Conservation (phyloP, 495 filamentous ascomycete species). For the Neurospora sp. region DNA sequence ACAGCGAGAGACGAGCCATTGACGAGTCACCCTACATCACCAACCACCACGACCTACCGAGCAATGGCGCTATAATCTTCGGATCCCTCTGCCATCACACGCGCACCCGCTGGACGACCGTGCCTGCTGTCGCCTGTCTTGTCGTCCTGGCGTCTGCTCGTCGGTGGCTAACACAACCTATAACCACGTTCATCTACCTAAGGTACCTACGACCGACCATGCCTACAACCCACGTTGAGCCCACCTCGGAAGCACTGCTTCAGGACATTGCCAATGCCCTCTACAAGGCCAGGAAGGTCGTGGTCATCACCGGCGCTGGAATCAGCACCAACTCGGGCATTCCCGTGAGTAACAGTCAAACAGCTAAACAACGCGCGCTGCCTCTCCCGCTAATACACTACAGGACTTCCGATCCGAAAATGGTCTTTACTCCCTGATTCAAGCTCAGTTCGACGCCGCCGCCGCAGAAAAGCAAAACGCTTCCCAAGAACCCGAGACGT, state of each 20-base stretch:
- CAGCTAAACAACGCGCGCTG: background rate
- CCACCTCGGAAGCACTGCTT: conserved; percentile 39
- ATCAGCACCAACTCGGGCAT: conserved; percentile 68
- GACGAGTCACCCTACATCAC: background rate
- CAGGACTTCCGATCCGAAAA: conserved; percentile 64
- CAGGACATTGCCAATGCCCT: conserved; percentile 52
- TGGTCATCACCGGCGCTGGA: conserved; percentile 60
- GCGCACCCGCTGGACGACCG: background rate
- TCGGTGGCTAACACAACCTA: background rate
- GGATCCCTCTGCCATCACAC: background rate
- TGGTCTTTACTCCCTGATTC: conserved; percentile 58
- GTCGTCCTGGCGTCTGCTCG: background rate
- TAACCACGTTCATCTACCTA: background rate
- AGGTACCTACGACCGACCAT: conserved; percentile 21
- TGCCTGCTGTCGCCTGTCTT: background rate
- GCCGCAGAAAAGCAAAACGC: conserved; percentile 10
- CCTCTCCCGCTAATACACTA: conserved; percentile 13
- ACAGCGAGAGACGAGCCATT: background rate
- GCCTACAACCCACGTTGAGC: conserved; percentile 45
- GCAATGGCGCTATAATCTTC: background rate
- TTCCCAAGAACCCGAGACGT: conserved; percentile 7
- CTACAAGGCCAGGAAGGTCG: conserved; percentile 49
- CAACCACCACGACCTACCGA: background rate
- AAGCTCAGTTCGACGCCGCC: conserved; percentile 50
- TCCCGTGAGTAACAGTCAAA: conserved; percentile 38